Conservation (phyloP, 2,329 filamentous ascomycete genomes). For the Ilyonectria mors-panacis region DNA sequence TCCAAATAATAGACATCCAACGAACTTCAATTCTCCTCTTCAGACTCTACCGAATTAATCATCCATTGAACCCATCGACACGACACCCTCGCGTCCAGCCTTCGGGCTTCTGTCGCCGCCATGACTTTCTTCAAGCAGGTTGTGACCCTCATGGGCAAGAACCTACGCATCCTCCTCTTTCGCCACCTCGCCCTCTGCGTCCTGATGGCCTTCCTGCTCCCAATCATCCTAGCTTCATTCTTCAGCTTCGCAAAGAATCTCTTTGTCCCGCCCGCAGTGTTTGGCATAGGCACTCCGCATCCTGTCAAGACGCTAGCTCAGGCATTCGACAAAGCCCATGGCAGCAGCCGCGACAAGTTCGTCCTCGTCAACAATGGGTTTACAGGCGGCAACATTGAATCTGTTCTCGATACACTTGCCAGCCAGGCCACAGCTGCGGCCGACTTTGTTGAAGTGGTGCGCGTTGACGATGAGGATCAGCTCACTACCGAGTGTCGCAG, state of each 20-base stretch:
- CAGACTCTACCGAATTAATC: neutral
- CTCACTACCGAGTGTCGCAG: conserved; percentile 75
- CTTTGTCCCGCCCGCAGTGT: conserved; percentile 83
- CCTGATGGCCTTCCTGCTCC: conserved; percentile 72
- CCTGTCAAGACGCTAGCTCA: conserved; percentile 76
- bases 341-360: conserved; percentile 75
- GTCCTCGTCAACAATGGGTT: conserved; percentile 85
- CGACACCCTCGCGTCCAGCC: neutral
- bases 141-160: conserved; percentile 74
- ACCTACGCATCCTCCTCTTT: conserved; percentile 70
- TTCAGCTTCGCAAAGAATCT: conserved; percentile 84
- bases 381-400: conserved; percentile 78
- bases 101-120: conserved; percentile 32
- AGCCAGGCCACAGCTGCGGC: conserved; percentile 67
- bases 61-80: neutral
- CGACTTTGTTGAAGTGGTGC: conserved; percentile 69
- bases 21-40: neutral
- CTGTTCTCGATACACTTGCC: conserved; percentile 76
- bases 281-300: conserved; percentile 76
- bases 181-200: conserved; percentile 68
- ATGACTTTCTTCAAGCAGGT: conserved; percentile 72
- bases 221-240: conserved; percentile 71
- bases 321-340: conserved; percentile 71
- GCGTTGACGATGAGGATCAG: conserved; percentile 68
- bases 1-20: neutral